phyloP scores from a whole-genome alignment of 768 basidiomycete species.

The Naganishia antarctica region DNA sequence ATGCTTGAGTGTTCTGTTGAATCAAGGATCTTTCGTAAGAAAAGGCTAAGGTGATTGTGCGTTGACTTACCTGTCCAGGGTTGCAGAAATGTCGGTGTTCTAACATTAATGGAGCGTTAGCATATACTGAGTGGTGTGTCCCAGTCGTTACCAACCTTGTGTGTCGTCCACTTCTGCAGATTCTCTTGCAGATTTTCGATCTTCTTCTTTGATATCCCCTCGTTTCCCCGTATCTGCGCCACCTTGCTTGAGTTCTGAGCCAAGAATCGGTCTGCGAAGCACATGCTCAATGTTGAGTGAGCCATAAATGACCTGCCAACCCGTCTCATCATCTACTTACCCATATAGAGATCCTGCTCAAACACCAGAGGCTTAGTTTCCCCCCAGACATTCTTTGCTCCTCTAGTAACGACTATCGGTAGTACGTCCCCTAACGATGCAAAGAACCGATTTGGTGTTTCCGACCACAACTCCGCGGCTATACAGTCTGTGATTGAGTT shows the following conservation, averaged over 20 bases:
- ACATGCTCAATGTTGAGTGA: background rate
- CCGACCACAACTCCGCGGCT: slow-evolving; percentile 2
- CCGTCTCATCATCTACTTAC: background rate
- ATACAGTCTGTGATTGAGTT: background rate
- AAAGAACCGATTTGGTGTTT: slow-evolving; percentile 17
- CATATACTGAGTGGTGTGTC: too few species aligned
- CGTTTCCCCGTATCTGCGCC: slow-evolving; percentile 14
- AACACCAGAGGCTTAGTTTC: slow-evolving; percentile 1
- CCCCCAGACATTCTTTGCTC: slow-evolving; percentile 16
- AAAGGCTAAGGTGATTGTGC: too few species aligned
- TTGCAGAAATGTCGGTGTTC: slow-evolving; percentile 1
- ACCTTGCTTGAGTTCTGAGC: slow-evolving; percentile 14
- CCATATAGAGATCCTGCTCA: slow-evolving; percentile 17
- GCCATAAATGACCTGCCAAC: too few species aligned
- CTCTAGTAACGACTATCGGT: slow-evolving; percentile 3
- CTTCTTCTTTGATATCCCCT: slow-evolving; percentile 8
- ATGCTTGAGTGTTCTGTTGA: slow-evolving; percentile 8
- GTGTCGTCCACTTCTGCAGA: slow-evolving; percentile 2
- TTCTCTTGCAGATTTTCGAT: slow-evolving; percentile 9
- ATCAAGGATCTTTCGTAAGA: background rate
- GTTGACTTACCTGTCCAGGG: background rate
- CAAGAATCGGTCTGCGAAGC: slow-evolving; percentile 1
- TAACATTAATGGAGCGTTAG: background rate
- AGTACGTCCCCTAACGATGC: slow-evolving; percentile 6
- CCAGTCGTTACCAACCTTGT: background rate